phyloP scores from a whole-genome alignment of 768 basidiomycete genomes.

The Astraeus odoratus region DNA sequence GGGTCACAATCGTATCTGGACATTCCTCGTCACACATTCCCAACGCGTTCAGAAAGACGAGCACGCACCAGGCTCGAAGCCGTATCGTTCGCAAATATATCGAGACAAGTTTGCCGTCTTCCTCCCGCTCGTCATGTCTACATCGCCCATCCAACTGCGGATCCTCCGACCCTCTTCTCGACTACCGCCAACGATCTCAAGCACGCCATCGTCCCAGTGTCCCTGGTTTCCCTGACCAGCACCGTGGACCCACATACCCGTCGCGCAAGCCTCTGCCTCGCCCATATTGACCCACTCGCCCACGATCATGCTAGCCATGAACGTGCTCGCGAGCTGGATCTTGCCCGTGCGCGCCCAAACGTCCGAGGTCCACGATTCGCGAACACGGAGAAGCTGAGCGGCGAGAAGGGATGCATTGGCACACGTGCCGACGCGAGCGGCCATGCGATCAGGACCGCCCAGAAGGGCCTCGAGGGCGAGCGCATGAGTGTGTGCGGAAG shows the following conservation, averaged over 20 bases:
- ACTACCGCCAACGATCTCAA: slow-evolving; percentile 74
- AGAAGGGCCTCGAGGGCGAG: slow-evolving; percentile 68
- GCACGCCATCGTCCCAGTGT: slow-evolving; percentile 72
- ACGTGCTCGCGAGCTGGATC: slow-evolving; percentile 70
- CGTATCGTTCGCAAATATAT: slow-evolving; percentile 75
- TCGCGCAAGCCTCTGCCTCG: slow-evolving; percentile 72
- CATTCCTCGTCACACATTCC: neutral
- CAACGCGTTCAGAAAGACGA: neutral
- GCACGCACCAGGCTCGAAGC: slow-evolving; percentile 63
- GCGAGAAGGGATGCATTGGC: slow-evolving; percentile 65
- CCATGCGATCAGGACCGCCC: slow-evolving; percentile 75
- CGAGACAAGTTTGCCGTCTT: slow-evolving; percentile 60
- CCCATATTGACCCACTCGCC: slow-evolving; percentile 69
- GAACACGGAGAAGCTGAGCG: slow-evolving; percentile 69
- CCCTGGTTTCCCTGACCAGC: slow-evolving; percentile 31
- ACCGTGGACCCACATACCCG: slow-evolving; percentile 67
- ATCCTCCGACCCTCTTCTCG: slow-evolving; percentile 68
- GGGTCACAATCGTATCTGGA: slow-evolving; percentile 61
- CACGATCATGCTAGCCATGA: slow-evolving; percentile 61
- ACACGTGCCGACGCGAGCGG: slow-evolving; percentile 65
- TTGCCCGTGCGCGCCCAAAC: slow-evolving; percentile 75
- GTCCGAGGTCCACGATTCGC: slow-evolving; percentile 72
- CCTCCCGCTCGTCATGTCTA: slow-evolving; percentile 59
- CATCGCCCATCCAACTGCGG: slow-evolving; percentile 77
- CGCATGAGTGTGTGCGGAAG: slow-evolving; percentile 73